Evolutionary conservation across 371 early-diverging fungal genomes (phyloP), one percentile per base, ranked within the genome.

Genomic region (Mucor indicus): DNA sequence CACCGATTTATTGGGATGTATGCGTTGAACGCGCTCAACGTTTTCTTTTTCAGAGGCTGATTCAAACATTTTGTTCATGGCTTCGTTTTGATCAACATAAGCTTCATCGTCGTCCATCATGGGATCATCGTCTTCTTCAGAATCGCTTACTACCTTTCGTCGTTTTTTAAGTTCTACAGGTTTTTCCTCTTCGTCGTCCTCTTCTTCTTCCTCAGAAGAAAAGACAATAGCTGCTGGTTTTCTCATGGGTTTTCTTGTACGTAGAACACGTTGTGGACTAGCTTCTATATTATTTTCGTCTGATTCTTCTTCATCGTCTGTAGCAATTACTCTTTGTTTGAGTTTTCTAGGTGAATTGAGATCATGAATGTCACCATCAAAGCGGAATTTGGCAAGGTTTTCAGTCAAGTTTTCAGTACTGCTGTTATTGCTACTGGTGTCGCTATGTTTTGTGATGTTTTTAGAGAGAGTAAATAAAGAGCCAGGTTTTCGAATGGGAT

Each of bases 41-140:
- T 51, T 58, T 17, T 42, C 24, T 46, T 15, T 22, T 22, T 20
- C 37, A 10, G 23, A 24, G 27, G 2, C 46, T 13, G 11, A 19
- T 5, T 19, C 52, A n/a, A n/a, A 48, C 21, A 23, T 32, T 36
- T 23, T 49, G 27, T 44, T 50, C 4, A 16, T 20, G 21, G 37
- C 38, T 36, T 44, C 56, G 22, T 44, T 31, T 24, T 50, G 25
- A 15, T 62, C 63, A 0, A 57, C 53, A 44, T 56, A 61, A 2
- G 41, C 44, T 12, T 27, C 25, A 13, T 61, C 57, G 3, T 64
- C 69, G 0, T 20, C 50, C 2, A 46, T 54, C 2, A 35, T 42
- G 22, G 17, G n/a, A 3, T 16, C 32, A 19, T 49, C 52, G 8
- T 50, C 44, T 16, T 44, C 53, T 32, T 29, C 35, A 11, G 15